Percentiles rank a stretch among this genome's conserved stretches.
phyloP scores from a whole-genome alignment of 2,329 filamentous ascomycete genomes.

The Neofusicoccum cordaticola region DNA sequence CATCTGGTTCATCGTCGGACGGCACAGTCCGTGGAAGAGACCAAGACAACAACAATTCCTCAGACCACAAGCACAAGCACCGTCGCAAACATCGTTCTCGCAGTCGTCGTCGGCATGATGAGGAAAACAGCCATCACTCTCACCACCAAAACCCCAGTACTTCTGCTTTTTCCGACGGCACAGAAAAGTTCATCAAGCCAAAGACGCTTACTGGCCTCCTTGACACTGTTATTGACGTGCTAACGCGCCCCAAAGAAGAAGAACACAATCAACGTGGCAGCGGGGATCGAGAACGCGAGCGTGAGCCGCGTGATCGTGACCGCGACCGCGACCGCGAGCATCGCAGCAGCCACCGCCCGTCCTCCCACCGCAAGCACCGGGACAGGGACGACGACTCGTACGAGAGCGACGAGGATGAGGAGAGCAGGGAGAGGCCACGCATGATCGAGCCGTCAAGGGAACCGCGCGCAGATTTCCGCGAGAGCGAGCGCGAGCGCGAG shows the following conservation, averaged over 20 bases:
- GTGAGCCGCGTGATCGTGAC: background rate
- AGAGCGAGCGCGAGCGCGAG: slow-evolving; percentile 10
- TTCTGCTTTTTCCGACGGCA: background rate
- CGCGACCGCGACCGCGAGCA: background rate
- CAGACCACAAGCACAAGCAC: background rate
- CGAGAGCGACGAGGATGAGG: slow-evolving; percentile 3
- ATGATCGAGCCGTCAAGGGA: slow-evolving; percentile 8
- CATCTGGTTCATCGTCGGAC: slow-evolving; percentile 1
- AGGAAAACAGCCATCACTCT: background rate
- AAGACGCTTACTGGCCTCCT: background rate
- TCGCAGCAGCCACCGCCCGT: slow-evolving; percentile 1
- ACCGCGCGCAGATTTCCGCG: background rate
- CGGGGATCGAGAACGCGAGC: background rate
- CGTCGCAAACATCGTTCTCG: slow-evolving; percentile 2
- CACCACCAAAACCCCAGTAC: background rate
- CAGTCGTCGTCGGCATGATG: background rate
- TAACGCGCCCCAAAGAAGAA: slow-evolving; percentile 16
- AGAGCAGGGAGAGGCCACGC: slow-evolving; percentile 1
- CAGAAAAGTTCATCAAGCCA: background rate
- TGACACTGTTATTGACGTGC: slow-evolving; percentile 9
- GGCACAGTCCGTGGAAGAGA: background rate
- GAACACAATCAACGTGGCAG: background rate
- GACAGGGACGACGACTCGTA: slow-evolving; percentile 8
- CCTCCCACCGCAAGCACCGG: slow-evolving; percentile 3
- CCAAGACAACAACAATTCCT: background rate